Evolutionary conservation across 2,329 filamentous ascomycete species (phyloP).

Genomic region (Phialophora verrucosa): DNA sequence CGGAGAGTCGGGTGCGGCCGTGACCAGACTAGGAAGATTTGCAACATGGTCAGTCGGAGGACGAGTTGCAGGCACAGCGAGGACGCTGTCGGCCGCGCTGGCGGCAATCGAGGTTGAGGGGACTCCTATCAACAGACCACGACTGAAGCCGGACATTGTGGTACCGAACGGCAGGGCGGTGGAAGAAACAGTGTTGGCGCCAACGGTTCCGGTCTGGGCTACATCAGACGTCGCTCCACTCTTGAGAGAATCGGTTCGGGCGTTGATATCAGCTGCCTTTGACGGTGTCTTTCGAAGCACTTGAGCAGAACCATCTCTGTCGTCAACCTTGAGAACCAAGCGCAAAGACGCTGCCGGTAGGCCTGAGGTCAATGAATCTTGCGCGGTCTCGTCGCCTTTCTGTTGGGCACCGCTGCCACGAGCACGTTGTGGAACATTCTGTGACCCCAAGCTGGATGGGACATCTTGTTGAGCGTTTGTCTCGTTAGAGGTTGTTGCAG

Average conservation of each 20-base stretch:
- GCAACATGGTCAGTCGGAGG: not conserved
- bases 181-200: not conserved
- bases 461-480: not conserved
- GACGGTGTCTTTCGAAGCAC: conserved; percentile 6
- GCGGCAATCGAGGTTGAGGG: not conserved
- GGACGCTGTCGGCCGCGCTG: not conserved
- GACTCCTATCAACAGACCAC: not conserved
- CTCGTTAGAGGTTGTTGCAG: no score
- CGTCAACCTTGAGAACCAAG: conserved; percentile 24
- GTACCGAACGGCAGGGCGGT: not conserved
- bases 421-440: not conserved
- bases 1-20: not conserved
- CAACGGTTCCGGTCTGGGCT: not conserved
- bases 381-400: not conserved
- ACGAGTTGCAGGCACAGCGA: not conserved
- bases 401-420: not conserved
- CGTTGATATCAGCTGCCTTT: not conserved
- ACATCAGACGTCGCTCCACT: not conserved
- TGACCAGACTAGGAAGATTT: not conserved
- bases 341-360: not conserved
- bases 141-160: not conserved
- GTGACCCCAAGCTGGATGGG: not conserved
- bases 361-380: not conserved
- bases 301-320: conserved; percentile 17
- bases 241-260: not conserved